phyloP scores from a whole-genome alignment of 2,329 filamentous ascomycete genomes.

The Neodidymelliopsis sp. region DNA sequence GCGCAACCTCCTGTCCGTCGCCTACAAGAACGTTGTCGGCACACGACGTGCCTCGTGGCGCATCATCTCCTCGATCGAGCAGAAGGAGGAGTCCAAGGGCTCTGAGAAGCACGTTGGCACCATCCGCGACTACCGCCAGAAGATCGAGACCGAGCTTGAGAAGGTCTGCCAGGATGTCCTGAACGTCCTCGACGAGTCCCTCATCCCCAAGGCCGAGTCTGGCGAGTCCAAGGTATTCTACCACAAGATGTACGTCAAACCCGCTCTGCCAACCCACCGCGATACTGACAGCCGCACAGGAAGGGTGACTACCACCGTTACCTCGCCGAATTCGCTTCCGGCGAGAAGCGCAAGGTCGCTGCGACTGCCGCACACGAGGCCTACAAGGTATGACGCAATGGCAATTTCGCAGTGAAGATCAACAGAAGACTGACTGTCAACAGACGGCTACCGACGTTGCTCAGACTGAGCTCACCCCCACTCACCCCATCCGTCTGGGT shows the following conservation, averaged over 20 bases:
- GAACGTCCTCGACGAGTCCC: slow-evolving; percentile 87
- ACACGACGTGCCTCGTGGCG: slow-evolving; percentile 98
- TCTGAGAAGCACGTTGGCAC: slow-evolving; percentile 91
- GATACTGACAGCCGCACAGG: slow-evolving; percentile 60
- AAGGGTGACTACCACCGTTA: slow-evolving; percentile 98
- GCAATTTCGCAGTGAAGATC: slow-evolving; percentile 10
- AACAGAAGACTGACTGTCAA: slow-evolving; percentile 26
- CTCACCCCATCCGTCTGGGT: slow-evolving; percentile 96
- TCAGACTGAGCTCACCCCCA: slow-evolving; percentile 95
- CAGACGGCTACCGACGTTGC: slow-evolving; percentile 97
- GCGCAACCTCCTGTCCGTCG: slow-evolving; percentile 93
- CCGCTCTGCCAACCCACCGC: slow-evolving; percentile 10
- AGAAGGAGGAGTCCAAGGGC: slow-evolving; percentile 99
- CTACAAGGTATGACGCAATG: slow-evolving; percentile 80
- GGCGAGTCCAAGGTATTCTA: slow-evolving; percentile 99
- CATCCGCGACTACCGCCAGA: slow-evolving; percentile 97
- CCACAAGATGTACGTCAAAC: slow-evolving; percentile 90
- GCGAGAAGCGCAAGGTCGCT: slow-evolving; percentile 89
- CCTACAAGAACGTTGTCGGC: slow-evolving; percentile 99
- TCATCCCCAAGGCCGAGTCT: slow-evolving; percentile 94
- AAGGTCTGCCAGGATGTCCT: slow-evolving; percentile 98
- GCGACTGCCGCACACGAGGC: slow-evolving; percentile 90
- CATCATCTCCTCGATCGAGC: slow-evolving; percentile 99
- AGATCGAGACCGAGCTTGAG: slow-evolving; percentile 97
- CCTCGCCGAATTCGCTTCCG: slow-evolving; percentile 89